Evolutionary conservation across 176 grass and related monocot genomes (phyloP), one percentile per base, ranked within the genome.

Genomic region (sorghum (Sorghum bicolor)): DNA sequence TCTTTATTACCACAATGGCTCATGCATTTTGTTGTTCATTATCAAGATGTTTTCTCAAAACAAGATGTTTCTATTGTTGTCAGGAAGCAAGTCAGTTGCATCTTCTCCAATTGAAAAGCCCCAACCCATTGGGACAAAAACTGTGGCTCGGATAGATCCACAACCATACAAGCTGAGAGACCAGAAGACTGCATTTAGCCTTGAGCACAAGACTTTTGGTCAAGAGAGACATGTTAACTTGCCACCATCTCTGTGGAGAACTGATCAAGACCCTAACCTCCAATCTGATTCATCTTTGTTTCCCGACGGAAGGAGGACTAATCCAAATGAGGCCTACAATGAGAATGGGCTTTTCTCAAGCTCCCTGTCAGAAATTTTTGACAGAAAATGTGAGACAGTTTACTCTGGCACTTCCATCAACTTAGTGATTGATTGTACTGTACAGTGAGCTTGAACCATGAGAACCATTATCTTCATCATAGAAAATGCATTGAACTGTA

Each of bases 341-440:
- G 85, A 95, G 55, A 90, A 92, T 78, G 88, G 89, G 1, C 77
- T 88, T 84, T 91, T 93, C 79, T 94, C 96, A 62, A 92, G 92
- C 75, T 95, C 93, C 28, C 76, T 98, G 3, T 90, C 92, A 4
- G 91, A 93, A 44, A 90, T 90, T 67, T 91, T 98, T 67, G 89
- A 91, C 38, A 90, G 86, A 81, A 98, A 93, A 90, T 74, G 93
- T 98, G 80, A 86, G 87, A 24, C 10, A 41, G 29, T 80, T 72
- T 74, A 61, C 64, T 70, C 73, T 77, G 60, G 68, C 44, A 71
- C 57, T 83, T 57, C 45, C 70, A 32, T 69, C 5, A 70, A 34
- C 33, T 81, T 55, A n/a, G 16, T 33, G 6, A 33, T 75, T 80
- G 32, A 60, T 79, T 83, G 40, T 11, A 17, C 40, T 60, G 39